Base-by-base conservation (phyloP, 495 filamentous ascomycete genomes). In the Eremomyces bilateralis region DNA sequence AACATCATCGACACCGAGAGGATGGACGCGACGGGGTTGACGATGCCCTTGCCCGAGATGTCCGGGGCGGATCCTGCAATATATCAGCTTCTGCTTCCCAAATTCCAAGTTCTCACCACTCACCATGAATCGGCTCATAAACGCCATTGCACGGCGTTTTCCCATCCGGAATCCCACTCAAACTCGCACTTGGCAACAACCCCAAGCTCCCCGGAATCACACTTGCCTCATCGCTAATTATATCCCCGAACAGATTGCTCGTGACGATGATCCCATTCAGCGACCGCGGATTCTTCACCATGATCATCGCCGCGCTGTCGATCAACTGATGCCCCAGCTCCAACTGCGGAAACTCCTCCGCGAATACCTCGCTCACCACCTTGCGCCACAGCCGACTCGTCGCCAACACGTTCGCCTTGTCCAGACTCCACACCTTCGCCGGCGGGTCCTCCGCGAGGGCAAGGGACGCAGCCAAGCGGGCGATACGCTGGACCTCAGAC, bases 61-160 rank as follows among this genome's bases (percentile, higher is more conserved):
- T 79, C 75, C 3, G 72, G 74, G 6, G 72, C 74, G 31, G 69
- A 76, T 25, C 73, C 59, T 62, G 31, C 17, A 20, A 16, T 22
- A 21, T 30, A 8, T 20, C 12, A 18, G 17, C 20, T 29, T 16
- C 19, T 4, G 3, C 1, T n/a, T 4, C 30, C 13, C 29, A 27
- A 25, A 8, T 32, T 16, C 11, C 37, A 15, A 31, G 13, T 28
- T 5, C 10, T 27, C n/a, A 15, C 16, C 11, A 13, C 67, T 46
- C 57, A 80, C 84, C 90, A 53, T 97, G 90, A 44, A 95, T 95
- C 21, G 90, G 90, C 65, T 95, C 88, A 51, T 94, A 97, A 47
- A 97, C 93, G 46, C 88, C 76, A 43, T 77, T 80, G 41, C 74
- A 72, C 47, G 59, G 68, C 28, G 61, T 58, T 59, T 75, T 74